Conservation (phyloP, 352 stramenopile genomes). For the Pythium rhizo-oryzae region DNA sequence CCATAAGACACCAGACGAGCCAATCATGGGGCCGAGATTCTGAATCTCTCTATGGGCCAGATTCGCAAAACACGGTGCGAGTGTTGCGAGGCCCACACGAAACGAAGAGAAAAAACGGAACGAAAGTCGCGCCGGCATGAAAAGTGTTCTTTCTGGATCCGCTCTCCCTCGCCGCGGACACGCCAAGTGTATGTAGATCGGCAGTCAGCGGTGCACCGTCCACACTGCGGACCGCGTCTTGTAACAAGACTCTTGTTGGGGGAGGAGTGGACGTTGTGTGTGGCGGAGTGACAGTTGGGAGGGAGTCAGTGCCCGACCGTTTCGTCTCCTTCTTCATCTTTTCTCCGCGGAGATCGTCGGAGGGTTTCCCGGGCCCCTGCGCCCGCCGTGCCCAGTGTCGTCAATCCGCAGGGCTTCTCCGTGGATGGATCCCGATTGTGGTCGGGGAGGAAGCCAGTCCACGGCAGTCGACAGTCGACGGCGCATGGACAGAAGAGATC, state of each 20-base stretch:
- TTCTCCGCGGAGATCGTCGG: not conserved
- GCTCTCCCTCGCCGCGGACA: not conserved
- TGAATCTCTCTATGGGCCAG: constrained; percentile 6
- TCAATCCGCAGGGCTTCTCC: not conserved
- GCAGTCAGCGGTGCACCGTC: not conserved
- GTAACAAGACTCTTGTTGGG: too few species aligned
- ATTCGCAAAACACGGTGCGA: constrained; percentile 1
- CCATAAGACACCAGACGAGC: constrained; percentile 18
- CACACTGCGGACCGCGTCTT: not conserved
- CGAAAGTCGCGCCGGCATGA: not conserved
- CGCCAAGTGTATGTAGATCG: constrained; percentile 1
- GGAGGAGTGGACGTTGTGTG: not conserved
- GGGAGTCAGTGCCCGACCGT: constrained; percentile 19
- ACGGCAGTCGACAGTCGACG: not conserved
- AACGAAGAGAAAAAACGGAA: constrained; percentile 5
- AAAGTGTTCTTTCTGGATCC: too few species aligned
- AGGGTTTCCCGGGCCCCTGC: not conserved
- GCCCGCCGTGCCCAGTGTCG: constrained; percentile 4
- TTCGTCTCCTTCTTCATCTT: constrained; percentile 12
- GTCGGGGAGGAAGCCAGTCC: constrained; percentile 3
- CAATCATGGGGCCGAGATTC: constrained; percentile 1
- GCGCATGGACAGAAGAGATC: not conserved
- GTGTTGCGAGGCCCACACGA: not conserved
- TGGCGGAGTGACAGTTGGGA: constrained; percentile 10
- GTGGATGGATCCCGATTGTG: not conserved